phyloP scores from a whole-genome alignment of 345 rosid genomes.

The Reutealis trisperma region DNA sequence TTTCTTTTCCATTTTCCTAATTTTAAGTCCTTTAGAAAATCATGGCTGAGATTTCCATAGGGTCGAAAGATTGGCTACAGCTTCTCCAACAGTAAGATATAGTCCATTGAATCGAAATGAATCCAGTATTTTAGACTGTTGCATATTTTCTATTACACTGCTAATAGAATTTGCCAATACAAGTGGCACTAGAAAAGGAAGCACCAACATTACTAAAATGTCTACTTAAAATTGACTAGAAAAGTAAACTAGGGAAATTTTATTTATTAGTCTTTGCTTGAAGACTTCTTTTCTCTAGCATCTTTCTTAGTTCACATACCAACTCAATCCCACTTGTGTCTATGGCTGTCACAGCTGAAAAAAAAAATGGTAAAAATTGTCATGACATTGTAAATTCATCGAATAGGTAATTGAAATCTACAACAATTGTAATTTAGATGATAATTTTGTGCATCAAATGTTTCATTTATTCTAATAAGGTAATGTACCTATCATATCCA shows the following conservation, averaged over 20 bases:
- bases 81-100: slow-evolving; percentile 62
- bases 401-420: neutral
- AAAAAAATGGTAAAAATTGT: neutral
- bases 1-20: neutral
- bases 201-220: neutral
- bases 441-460: neutral
- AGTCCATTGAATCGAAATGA: slow-evolving; percentile 45
- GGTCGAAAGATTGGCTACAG: slow-evolving; percentile 50
- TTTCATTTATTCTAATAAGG: neutral
- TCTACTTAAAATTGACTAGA: neutral
- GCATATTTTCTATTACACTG: slow-evolving; percentile 62
- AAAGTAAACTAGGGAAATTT: neutral
- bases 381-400: neutral
- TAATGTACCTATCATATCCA: slow-evolving; percentile 80
- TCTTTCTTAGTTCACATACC: slow-evolving; percentile 61
- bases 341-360: slow-evolving; percentile 84
- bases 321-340: slow-evolving; percentile 88
- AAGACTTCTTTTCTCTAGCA: slow-evolving; percentile 58
- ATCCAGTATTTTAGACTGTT: slow-evolving; percentile 43
- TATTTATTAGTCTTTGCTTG: slow-evolving; percentile 39
- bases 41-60: slow-evolving; percentile 55
- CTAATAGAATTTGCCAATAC: slow-evolving; percentile 64
- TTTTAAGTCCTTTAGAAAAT: neutral
- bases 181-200: slow-evolving; percentile 36
- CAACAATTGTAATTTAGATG: neutral